phyloP scores from a whole-genome alignment of 306 rosid genomes.

The Trifolium dubium region DNA sequence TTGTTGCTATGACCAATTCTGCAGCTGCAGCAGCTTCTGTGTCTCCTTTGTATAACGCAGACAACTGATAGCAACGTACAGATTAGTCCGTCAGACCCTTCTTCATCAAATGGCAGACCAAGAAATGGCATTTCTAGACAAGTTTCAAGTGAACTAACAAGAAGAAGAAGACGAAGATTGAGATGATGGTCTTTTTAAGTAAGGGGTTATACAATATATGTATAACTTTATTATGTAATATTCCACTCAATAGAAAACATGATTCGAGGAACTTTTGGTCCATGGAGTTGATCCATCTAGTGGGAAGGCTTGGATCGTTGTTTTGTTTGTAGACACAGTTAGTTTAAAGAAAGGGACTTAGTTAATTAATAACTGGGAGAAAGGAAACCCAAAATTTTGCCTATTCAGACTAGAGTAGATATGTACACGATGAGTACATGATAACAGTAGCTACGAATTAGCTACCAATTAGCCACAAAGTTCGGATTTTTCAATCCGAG shows the following conservation, averaged over 20 bases:
- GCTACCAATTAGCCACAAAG: too few relatives aligned
- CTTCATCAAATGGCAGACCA: constrained; percentile 55
- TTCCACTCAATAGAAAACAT: too few relatives aligned
- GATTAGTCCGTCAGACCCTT: constrained; percentile 38
- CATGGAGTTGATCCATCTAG: background rate
- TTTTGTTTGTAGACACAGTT: constrained; percentile 51
- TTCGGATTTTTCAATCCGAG: too few relatives aligned
- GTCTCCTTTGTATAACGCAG: constrained; percentile 48
- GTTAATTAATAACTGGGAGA: constrained; percentile 59
- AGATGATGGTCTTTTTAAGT: constrained; percentile 48
- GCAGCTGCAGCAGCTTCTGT: constrained; percentile 34
- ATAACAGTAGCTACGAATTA: background rate
- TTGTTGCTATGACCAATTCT: constrained; percentile 48
- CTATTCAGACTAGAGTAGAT: constrained; percentile 7
- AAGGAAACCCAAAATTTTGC: constrained; percentile 57
- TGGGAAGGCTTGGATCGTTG: background rate
- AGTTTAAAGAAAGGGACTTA: constrained; percentile 58
- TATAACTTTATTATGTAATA: too few relatives aligned
- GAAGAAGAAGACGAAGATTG: constrained; percentile 61
- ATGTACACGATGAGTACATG: background rate
- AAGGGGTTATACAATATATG: constrained; percentile 26
- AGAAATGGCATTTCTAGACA: constrained; percentile 44
- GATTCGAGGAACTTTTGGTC: background rate
- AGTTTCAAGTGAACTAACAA: constrained; percentile 48
- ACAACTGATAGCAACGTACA: constrained; percentile 41